These are phyloP conservation scores for Knoxdaviesia capensis DNA, from an alignment of 2,329 filamentous ascomycete species.

Conservation along the genomic window DNA sequence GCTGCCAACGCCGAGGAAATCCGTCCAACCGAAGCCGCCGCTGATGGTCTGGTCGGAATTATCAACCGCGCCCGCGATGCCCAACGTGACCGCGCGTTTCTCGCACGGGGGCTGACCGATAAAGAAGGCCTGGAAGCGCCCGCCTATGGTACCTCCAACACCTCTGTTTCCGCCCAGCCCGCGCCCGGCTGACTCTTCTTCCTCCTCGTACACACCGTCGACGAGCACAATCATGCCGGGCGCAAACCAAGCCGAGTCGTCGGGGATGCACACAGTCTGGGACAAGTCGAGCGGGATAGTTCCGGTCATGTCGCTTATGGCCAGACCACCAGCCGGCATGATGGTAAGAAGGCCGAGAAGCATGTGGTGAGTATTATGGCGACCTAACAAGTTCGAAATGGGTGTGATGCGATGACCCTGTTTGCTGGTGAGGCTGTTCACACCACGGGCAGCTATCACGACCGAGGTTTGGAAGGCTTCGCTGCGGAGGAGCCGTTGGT, in stretches of 20 bases:
- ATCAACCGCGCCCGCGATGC: slow-evolving; percentile 40
- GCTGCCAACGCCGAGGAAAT: slow-evolving; percentile 82
- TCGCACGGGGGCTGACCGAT: slow-evolving; percentile 86
- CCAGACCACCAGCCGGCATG: slow-evolving; percentile 62
- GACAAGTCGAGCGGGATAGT: slow-evolving; percentile 70
- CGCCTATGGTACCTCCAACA: slow-evolving; percentile 79
- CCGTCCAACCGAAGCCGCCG: slow-evolving; percentile 88
- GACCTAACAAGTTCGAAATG: slow-evolving; percentile 54
- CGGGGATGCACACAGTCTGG: slow-evolving; percentile 63
- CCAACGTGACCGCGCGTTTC: slow-evolving; percentile 58
- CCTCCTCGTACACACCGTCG: slow-evolving; percentile 92
- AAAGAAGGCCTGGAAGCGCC: slow-evolving; percentile 75
- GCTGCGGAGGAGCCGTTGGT: slow-evolving; percentile 80
- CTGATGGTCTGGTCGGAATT: slow-evolving; percentile 42
- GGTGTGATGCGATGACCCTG: slow-evolving; percentile 76
- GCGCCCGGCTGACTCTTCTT: slow-evolving; percentile 56
- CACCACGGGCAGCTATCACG: slow-evolving; percentile 39
- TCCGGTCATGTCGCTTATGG: slow-evolving; percentile 72
- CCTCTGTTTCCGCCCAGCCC: slow-evolving; percentile 59
- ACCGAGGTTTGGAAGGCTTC: slow-evolving; percentile 77
- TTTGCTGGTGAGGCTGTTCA: slow-evolving; percentile 39
- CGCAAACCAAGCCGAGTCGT: slow-evolving; percentile 76
- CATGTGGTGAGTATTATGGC: slow-evolving; percentile 68
- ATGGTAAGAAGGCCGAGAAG: slow-evolving; percentile 67
- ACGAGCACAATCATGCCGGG: slow-evolving; percentile 93